Evolutionary conservation across 2,329 filamentous ascomycete species (phyloP), one percentile per base, ranked within the genome.

Genomic region (Macrophomina phaseolina): DNA sequence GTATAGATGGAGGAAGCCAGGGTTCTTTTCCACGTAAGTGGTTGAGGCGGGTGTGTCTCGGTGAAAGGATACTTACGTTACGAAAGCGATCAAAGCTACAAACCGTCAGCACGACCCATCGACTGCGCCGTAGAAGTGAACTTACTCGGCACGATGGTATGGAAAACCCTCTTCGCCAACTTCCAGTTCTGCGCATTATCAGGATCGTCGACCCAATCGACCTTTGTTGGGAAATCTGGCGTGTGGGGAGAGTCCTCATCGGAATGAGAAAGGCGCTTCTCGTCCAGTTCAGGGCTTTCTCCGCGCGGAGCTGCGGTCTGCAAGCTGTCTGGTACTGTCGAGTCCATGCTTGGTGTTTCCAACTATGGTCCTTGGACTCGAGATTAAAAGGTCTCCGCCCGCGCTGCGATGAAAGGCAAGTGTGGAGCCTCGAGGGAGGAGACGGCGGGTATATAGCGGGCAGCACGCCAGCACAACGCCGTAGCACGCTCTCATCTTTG

Each of bases 151-250:
- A 67, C 46, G 12, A 63, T 34, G 9, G 65, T 62, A 49, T 67
- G 65, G 49, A 67, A 55, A 14, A 28, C 78, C 76, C 93, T 93
- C 76, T 92, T 93, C 70, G 80, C 79, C 32, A 85, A 86, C 0
- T 85, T 81, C 91, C 91, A 94, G 74, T 93, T 93, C 53, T 89
- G 71, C 0, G 91, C 90, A 4, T 84, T 81, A 72, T 92, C 92
- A 0, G 88, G 88, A 76, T 94, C 91, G 68, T 90, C 86, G 0
- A 83, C 83, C 0, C 90, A 90, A 12, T 93, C 72, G 2, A 77
- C 75, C 68, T 80, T 76, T 30, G 32, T 16, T n/a, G 68, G 64
- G 0, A 71, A 68, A 0, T 79, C 42, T 7, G 42, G 12, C 14
- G 7, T 16, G 40, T 49, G 8, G 8, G 56, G 56, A 1, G 30